Percentiles rank a stretch among this genome's conserved stretches.
These are phyloP conservation scores for Fomitiporia mediterranea DNA, from an alignment of 1,284 basidiomycete genomes.

Conservation along the genomic window DNA sequence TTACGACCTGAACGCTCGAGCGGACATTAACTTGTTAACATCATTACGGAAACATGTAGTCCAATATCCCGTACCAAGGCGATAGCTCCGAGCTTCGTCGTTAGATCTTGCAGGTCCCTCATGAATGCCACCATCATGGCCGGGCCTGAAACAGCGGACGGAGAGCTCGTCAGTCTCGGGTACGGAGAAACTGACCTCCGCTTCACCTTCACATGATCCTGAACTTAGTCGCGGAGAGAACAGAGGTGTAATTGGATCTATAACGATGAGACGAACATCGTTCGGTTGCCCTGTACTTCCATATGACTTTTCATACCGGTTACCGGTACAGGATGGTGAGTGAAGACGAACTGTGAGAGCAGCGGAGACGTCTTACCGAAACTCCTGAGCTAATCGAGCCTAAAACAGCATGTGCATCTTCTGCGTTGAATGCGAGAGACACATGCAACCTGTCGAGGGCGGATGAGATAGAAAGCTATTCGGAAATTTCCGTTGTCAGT, in stretches of 20 bases:
- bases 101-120: slow-evolving; percentile 52
- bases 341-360: neutral
- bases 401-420: slow-evolving; percentile 46
- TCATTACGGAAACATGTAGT: neutral
- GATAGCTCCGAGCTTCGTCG: slow-evolving; percentile 40
- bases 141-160: slow-evolving; percentile 41
- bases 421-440: slow-evolving; percentile 53
- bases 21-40: slow-evolving; percentile 11
- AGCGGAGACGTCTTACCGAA: slow-evolving; percentile 28
- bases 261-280: slow-evolving; percentile 46
- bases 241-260: slow-evolving; percentile 64
- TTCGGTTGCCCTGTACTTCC: slow-evolving; percentile 13
- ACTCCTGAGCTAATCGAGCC: slow-evolving; percentile 36
- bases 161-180: neutral
- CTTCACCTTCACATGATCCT: slow-evolving; percentile 55
- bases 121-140: slow-evolving; percentile 70
- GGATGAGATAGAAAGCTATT: slow-evolving; percentile 22
- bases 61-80: slow-evolving; percentile 43
- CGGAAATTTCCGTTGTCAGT: neutral
- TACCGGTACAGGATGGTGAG: neutral
- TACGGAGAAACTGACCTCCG: neutral
- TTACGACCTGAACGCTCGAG: slow-evolving; percentile 37
- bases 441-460: slow-evolving; percentile 42
- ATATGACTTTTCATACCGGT: slow-evolving; percentile 10
- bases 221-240: slow-evolving; percentile 61